Percentiles rank a stretch among this genome's conserved stretches.
phyloP scores from a whole-genome alignment of 352 stramenopile genomes.

The Chrysophaeum taylorii region DNA sequence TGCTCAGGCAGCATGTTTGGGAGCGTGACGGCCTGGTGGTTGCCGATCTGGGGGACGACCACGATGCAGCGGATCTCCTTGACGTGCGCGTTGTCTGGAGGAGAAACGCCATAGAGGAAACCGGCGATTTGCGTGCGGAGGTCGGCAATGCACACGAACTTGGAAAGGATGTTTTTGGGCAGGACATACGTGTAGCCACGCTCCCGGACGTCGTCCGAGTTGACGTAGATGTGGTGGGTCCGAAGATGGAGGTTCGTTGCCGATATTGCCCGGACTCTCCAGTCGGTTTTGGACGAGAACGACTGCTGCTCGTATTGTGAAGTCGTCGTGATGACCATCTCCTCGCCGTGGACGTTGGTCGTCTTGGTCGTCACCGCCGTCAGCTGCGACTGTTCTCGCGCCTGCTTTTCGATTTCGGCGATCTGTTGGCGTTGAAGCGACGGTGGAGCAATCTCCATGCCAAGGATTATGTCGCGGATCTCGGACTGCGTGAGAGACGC shows the following conservation, averaged over 20 bases:
- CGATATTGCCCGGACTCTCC: slow-evolving; percentile 94
- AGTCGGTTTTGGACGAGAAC: slow-evolving; percentile 98
- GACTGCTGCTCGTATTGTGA: slow-evolving; percentile 98
- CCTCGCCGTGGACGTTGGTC: slow-evolving; percentile 97
- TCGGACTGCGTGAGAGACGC: slow-evolving; percentile 97
- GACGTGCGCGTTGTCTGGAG: slow-evolving; percentile 92
- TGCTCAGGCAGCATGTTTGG: slow-evolving; percentile 88
- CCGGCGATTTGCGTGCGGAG: slow-evolving; percentile 93
- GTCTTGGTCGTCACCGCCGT: slow-evolving; percentile 97
- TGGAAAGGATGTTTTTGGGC: slow-evolving; percentile 98
- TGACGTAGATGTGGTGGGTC: slow-evolving; percentile 99
- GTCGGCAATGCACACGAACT: slow-evolving; percentile 97
- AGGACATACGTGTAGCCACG: slow-evolving; percentile 97
- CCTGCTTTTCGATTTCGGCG: slow-evolving; percentile 97
- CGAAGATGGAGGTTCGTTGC: slow-evolving; percentile 95
- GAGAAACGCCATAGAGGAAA: slow-evolving; percentile 96
- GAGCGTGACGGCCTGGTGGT: slow-evolving; percentile 92
- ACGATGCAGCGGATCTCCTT: slow-evolving; percentile 99
- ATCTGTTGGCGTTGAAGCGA: slow-evolving; percentile 98
- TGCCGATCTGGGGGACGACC: slow-evolving; percentile 95
- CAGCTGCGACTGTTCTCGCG: slow-evolving; percentile 91
- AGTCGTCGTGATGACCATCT: slow-evolving; percentile 98
- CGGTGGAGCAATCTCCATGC: slow-evolving; percentile 98
- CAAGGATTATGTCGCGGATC: slow-evolving; percentile 99
- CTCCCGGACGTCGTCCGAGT: slow-evolving; percentile 92